Percentiles rank a stretch among this genome's conserved stretches.
These are phyloP conservation scores for Melampsora abietis-canadensis DNA, from an alignment of 1,284 basidiomycete genomes.

Conservation along the genomic window DNA sequence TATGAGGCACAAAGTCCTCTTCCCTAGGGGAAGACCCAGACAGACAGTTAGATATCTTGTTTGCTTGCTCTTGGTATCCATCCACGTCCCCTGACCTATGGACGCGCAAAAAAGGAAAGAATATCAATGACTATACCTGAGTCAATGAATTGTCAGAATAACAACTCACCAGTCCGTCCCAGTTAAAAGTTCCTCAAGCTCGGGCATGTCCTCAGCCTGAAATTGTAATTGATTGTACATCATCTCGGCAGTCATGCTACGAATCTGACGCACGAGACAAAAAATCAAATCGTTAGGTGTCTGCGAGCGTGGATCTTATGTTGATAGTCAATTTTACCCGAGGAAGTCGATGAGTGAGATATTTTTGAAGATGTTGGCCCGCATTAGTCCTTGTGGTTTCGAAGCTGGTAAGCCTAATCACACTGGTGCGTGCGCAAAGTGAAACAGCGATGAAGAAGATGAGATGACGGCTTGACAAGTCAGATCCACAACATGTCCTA, in stretches of 20 bases:
- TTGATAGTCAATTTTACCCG: conserved; percentile 13
- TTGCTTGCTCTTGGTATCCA: neutral
- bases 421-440: conserved; percentile 6
- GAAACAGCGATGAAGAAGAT: neutral
- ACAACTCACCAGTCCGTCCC: conserved; percentile 30
- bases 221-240: conserved; percentile 28
- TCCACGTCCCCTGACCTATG: neutral
- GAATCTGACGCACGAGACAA: conserved; percentile 3
- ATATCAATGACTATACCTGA: neutral
- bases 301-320: no score
- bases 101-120: neutral
- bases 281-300: no score
- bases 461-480: neutral
- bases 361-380: conserved; percentile 4
- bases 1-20: neutral
- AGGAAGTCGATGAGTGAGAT: conserved; percentile 21
- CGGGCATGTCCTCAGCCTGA: conserved; percentile 23
- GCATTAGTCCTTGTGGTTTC: conserved; percentile 14
- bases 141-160: neutral
- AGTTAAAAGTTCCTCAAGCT: conserved; percentile 15
- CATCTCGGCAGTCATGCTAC: conserved; percentile 27
- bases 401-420: conserved; percentile 18
- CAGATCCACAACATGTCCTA: conserved; percentile 13
- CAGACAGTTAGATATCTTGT: conserved; percentile 1
- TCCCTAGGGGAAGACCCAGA: neutral